These are phyloP conservation scores for Diaporthe helianthi DNA, from an alignment of 2,329 filamentous ascomycete species.

Conservation along the genomic window DNA sequence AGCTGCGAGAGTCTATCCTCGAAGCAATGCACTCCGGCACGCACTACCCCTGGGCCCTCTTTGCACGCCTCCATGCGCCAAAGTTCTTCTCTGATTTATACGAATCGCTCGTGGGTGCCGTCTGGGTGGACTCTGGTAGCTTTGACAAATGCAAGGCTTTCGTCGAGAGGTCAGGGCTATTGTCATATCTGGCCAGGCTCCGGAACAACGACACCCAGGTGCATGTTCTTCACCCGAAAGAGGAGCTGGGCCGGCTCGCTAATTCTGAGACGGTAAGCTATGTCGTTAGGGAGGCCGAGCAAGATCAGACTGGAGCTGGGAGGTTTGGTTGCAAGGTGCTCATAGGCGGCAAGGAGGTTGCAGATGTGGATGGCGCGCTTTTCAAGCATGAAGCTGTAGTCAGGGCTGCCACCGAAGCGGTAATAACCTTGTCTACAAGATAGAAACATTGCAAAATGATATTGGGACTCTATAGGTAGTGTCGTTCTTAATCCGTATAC, in stretches of 20 bases:
- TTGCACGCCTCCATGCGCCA: constrained; percentile 69
- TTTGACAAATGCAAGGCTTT: constrained; percentile 66
- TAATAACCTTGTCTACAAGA: constrained; percentile 11
- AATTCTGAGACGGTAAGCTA: constrained; percentile 62
- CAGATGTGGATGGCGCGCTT: constrained; percentile 53
- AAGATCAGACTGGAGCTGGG: constrained; percentile 34
- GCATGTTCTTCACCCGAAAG: constrained; percentile 69
- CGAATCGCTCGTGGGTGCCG: constrained; percentile 79
- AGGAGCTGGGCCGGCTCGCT: constrained; percentile 68
- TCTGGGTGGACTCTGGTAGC: constrained; percentile 81
- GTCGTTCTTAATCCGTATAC: too few species aligned
- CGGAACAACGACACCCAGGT: constrained; percentile 59
- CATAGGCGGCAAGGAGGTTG: constrained; percentile 56
- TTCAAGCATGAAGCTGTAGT: constrained; percentile 60
- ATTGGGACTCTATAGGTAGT: too few species aligned
- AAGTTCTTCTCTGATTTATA: constrained; percentile 88
- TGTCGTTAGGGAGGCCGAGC: constrained; percentile 42
- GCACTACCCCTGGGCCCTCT: constrained; percentile 78
- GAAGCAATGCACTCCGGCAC: constrained; percentile 55
- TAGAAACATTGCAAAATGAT: not conserved
- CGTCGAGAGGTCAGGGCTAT: constrained; percentile 68
- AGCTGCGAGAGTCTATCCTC: constrained; percentile 56
- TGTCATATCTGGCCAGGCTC: constrained; percentile 67
- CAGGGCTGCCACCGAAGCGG: constrained; percentile 63
- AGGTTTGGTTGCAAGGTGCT: constrained; percentile 55